Percentiles rank a stretch among this genome's conserved stretches.
Conservation (phyloP, 257 asterid genomes). For the Cordia subcordata region DNA sequence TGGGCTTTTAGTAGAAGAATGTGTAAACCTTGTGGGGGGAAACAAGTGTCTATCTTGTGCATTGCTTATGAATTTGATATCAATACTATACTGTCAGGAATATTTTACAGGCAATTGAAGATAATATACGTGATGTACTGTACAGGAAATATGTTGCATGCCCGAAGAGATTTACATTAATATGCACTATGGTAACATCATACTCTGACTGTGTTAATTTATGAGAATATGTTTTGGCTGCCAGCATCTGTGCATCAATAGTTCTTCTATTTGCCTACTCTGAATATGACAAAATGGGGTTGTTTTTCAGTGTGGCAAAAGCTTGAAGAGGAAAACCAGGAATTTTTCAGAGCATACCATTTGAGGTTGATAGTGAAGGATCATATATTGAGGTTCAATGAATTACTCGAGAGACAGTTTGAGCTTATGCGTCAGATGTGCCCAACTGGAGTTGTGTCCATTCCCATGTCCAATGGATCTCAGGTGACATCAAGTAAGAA, state of each 20-base stretch:
- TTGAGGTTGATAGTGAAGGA: conserved; percentile 75
- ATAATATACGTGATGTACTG: no score
- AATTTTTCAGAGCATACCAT: conserved; percentile 77
- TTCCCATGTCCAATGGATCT: conserved; percentile 48
- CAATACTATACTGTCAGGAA: no score
- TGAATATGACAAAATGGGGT: conserved; percentile 13
- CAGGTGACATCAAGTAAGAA: conserved; percentile 51
- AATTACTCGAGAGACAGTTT: conserved; percentile 75
- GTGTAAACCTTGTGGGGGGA: no score
- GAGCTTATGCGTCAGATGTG: conserved; percentile 51
- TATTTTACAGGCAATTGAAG: no score
- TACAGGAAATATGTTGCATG: no score
- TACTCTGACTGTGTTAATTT: not conserved
- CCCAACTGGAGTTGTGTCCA: conserved; percentile 34
- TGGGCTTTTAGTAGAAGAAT: no score
- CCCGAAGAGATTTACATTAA: no score
- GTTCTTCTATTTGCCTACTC: not conserved
- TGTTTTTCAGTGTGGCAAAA: conserved; percentile 87
- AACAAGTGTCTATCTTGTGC: no score
- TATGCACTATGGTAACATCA: no score
- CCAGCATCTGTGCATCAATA: conserved; percentile 2
- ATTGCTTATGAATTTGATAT: no score
- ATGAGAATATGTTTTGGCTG: not conserved
- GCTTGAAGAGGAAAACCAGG: conserved; percentile 84
- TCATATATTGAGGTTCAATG: conserved; percentile 71